Evolutionary conservation across 176 grass and related monocot genomes (phyloP).

Genomic region (Phragmites australis): DNA sequence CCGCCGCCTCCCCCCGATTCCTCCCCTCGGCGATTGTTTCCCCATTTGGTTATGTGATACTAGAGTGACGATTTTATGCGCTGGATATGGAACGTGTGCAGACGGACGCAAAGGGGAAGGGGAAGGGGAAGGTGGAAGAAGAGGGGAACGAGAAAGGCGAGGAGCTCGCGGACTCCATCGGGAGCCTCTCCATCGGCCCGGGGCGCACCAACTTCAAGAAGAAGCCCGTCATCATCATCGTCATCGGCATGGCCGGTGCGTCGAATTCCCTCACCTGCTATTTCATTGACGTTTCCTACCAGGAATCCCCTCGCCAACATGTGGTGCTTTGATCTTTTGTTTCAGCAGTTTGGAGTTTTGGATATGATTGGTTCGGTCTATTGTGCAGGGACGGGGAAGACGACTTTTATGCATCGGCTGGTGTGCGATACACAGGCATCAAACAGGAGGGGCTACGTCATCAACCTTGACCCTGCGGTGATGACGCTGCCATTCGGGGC

Average conservation of each 20-base stretch:
- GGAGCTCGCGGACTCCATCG: constrained; percentile 79
- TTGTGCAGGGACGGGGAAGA: constrained; percentile 79
- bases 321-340: no score
- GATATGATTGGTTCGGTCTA: background rate
- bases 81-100: constrained; percentile 16
- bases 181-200: constrained; percentile 57
- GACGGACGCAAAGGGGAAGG: constrained; percentile 40
- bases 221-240: constrained; percentile 89
- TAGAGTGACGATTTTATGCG: background rate
- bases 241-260: constrained; percentile 89
- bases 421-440: constrained; percentile 64
- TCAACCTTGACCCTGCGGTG: constrained; percentile 91
- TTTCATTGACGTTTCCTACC: background rate
- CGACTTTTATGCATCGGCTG: constrained; percentile 84
- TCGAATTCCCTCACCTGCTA: background rate
- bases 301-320: background rate
- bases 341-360: background rate
- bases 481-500: constrained; percentile 88
- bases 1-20: background rate
- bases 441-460: constrained; percentile 74
- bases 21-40: background rate
- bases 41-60: no score
- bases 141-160: constrained; percentile 46
- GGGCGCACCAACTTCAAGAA: constrained; percentile 65
- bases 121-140: constrained; percentile 45